phyloP scores from a whole-genome alignment of 2,329 filamentous ascomycete species.

The Clonostachys sp. region DNA sequence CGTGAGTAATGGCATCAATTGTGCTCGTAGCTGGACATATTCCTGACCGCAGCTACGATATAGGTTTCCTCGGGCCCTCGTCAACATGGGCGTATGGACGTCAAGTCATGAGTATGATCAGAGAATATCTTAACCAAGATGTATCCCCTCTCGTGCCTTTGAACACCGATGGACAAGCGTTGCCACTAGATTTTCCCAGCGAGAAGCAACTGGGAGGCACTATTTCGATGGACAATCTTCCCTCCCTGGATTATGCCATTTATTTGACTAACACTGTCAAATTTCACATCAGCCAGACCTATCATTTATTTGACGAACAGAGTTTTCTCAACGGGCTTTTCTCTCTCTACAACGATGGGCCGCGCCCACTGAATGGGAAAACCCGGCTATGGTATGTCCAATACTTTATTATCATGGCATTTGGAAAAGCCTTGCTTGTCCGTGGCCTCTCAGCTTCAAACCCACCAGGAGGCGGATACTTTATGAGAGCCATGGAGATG shows the following conservation, averaged over 20 bases:
- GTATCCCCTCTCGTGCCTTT: background rate
- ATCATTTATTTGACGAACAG: constrained; percentile 48
- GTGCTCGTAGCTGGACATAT: too few species aligned
- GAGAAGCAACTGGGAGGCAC: background rate
- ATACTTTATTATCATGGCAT: background rate
- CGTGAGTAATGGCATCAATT: too few species aligned
- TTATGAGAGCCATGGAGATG: background rate
- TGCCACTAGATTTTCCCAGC: background rate
- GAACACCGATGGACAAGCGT: background rate
- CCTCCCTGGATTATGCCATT: constrained; percentile 47
- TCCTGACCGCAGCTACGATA: too few species aligned
- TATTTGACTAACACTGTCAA: constrained; percentile 50
- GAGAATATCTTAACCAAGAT: background rate
- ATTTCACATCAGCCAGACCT: constrained; percentile 48
- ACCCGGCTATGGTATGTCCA: constrained; percentile 1
- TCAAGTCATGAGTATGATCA: background rate
- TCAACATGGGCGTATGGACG: background rate
- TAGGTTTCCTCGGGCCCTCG: background rate
- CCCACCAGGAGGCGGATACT: background rate
- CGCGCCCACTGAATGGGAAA: background rate
- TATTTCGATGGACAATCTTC: constrained; percentile 19
- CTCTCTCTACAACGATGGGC: constrained; percentile 12
- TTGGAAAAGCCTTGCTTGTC: background rate
- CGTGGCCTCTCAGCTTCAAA: background rate
- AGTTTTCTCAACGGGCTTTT: constrained; percentile 34